phyloP scores from a whole-genome alignment of 2,329 filamentous ascomycete genomes.

The Clonostachys sp. region DNA sequence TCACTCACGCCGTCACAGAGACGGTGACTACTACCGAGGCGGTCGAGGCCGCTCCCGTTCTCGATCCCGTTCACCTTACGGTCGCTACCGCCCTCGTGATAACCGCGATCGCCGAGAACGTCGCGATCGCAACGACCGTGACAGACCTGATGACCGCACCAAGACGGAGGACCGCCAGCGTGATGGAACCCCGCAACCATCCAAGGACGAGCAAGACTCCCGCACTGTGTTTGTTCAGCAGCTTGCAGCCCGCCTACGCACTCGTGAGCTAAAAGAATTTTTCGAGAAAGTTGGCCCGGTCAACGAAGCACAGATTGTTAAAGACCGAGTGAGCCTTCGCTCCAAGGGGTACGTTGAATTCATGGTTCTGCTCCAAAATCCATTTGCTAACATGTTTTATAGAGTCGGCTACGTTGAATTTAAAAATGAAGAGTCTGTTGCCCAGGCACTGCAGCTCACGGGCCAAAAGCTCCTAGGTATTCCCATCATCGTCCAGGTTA shows the following conservation, averaged over 20 bases:
- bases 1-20: constrained; percentile 68
- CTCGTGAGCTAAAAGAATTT: constrained; percentile 87
- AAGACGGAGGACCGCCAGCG: constrained; percentile 10
- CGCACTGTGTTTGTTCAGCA: constrained; percentile 98
- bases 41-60: constrained; percentile 52
- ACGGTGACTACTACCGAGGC: constrained; percentile 65
- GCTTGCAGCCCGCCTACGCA: constrained; percentile 87
- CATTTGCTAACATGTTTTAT: constrained; percentile 26
- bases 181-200: constrained; percentile 67
- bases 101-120: constrained; percentile 46
- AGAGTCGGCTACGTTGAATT: constrained; percentile 99
- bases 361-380: neutral
- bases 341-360: constrained; percentile 78
- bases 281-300: constrained; percentile 94
- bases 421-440: constrained; percentile 89
- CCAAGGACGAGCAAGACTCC: constrained; percentile 93
- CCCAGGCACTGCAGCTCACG: constrained; percentile 92
- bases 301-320: constrained; percentile 97
- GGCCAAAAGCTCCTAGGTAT: constrained; percentile 98
- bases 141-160: constrained; percentile 25
- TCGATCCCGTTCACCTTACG: constrained; percentile 67
- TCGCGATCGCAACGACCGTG: constrained; percentile 48
- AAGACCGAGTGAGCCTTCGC: constrained; percentile 92
- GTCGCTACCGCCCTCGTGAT: constrained; percentile 51
- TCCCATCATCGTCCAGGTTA: constrained; percentile 96